Percentiles rank a stretch among this genome's conserved stretches.
Conservation (phyloP, 176 grass and related monocot species). For the Calamus simplicifolius region DNA sequence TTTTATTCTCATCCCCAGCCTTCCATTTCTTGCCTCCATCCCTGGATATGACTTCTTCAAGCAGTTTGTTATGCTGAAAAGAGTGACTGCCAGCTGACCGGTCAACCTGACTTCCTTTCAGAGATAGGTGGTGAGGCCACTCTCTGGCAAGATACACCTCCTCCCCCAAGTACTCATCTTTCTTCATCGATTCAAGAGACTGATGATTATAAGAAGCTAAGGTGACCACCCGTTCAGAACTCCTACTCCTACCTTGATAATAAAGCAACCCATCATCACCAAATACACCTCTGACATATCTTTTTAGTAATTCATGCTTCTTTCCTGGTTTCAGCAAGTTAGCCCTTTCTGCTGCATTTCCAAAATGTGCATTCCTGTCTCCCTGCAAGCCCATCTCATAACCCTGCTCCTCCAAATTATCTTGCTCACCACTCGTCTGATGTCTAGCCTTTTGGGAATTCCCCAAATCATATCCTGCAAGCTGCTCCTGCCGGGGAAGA, state of each 20-base stretch:
- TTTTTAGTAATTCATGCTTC: conserved; percentile 37
- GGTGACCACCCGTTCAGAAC: conserved; percentile 48
- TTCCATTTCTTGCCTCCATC: conserved; percentile 14
- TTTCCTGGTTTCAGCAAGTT: conserved; percentile 41
- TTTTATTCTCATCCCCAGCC: conserved; percentile 28
- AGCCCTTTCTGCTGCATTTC: conserved; percentile 9
- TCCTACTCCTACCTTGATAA: conserved; percentile 35
- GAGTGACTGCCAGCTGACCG: conserved; percentile 19
- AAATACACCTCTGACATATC: conserved; percentile 34
- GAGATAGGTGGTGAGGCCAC: conserved; percentile 19
- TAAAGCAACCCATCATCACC: conserved; percentile 30
- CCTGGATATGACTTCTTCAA: conserved; percentile 4
- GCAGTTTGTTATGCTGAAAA: background rate
- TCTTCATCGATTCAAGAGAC: conserved; percentile 34
- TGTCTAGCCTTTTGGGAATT: conserved; percentile 21
- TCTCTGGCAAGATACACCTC: conserved; percentile 28
- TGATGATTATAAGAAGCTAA: conserved; percentile 47
- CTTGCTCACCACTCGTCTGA: conserved; percentile 15
- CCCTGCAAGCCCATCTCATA: conserved; percentile 23
- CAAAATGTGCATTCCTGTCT: background rate
- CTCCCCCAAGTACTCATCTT: conserved; percentile 44
- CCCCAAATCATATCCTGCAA: conserved; percentile 23
- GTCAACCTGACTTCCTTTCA: conserved; percentile 25
- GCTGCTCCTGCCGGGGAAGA: conserved; percentile 20
- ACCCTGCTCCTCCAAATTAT: conserved; percentile 21